phyloP scores from a whole-genome alignment of 1,284 basidiomycete genomes.

The Leccinum pachyderme region DNA sequence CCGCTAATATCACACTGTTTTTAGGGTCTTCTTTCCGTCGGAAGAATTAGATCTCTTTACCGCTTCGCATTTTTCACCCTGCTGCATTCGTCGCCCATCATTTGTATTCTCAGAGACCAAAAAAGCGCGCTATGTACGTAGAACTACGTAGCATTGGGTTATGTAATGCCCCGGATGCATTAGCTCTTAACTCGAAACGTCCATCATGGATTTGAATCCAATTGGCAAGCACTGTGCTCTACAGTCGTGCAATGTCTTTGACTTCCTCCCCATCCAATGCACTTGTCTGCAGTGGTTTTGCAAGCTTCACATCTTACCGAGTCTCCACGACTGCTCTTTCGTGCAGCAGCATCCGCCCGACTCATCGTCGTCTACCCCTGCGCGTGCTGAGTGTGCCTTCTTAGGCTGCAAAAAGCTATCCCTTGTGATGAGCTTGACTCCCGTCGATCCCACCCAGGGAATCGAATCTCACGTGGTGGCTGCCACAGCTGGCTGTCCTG shows the following conservation, averaged over 20 bases:
- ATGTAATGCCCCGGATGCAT: constrained; percentile 7
- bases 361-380: constrained; percentile 10
- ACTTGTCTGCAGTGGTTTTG: constrained; percentile 46
- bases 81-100: background rate
- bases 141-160: constrained; percentile 1
- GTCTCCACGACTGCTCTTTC: constrained; percentile 53
- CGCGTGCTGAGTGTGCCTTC: constrained; percentile 50
- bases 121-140: constrained; percentile 1
- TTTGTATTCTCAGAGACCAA: constrained; percentile 18
- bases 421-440: constrained; percentile 41
- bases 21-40: constrained; percentile 84
- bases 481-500: constrained; percentile 40
- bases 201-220: constrained; percentile 35
- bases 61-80: background rate
- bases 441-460: constrained; percentile 18
- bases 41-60: constrained; percentile 62
- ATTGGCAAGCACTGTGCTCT: constrained; percentile 49
- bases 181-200: background rate
- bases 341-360: constrained; percentile 8
- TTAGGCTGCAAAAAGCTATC: constrained; percentile 52
- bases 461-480: constrained; percentile 1
- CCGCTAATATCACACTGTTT: constrained; percentile 7
- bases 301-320: constrained; percentile 51
- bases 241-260: constrained; percentile 44
- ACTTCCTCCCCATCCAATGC: constrained; percentile 54